A percentile compares a stretch with the other conserved stretches of the same genome.
Conservation (phyloP, 2,329 filamentous ascomycete species). For the Aspergillus neoniger region DNA sequence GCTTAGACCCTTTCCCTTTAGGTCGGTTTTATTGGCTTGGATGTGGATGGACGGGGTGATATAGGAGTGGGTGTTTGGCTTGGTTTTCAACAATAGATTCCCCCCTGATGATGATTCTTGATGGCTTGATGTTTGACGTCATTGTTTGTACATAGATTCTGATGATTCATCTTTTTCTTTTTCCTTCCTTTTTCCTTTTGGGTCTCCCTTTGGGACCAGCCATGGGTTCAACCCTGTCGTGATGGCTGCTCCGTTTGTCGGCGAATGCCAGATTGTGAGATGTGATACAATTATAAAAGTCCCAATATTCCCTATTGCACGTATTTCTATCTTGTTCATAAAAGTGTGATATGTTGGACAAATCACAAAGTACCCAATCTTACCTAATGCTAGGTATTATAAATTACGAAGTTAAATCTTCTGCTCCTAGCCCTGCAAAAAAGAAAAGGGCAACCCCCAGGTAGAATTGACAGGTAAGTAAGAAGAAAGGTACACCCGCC, state of each 20-base stretch:
- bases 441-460: too few species aligned
- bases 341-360: too few species aligned
- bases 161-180: background rate
- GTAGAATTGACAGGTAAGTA: too few species aligned
- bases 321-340: too few species aligned
- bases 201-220: background rate
- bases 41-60: background rate
- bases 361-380: too few species aligned
- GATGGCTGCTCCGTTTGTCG: background rate
- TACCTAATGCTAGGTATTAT: too few species aligned
- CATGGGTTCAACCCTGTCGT: background rate
- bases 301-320: too few species aligned
- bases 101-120: background rate
- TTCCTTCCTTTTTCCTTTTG: background rate
- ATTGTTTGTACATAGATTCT: background rate
- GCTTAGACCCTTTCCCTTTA: background rate
- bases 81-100: slow-evolving; percentile 4
- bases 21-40: background rate
- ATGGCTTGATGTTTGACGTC: background rate
- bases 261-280: background rate
- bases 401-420: too few species aligned
- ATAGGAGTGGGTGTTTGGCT: background rate
- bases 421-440: too few species aligned
- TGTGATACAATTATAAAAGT: too few species aligned
- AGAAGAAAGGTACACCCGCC: too few species aligned